Conservation (phyloP, 2,329 filamentous ascomycete species). For the Tricladium varicosporioides region DNA sequence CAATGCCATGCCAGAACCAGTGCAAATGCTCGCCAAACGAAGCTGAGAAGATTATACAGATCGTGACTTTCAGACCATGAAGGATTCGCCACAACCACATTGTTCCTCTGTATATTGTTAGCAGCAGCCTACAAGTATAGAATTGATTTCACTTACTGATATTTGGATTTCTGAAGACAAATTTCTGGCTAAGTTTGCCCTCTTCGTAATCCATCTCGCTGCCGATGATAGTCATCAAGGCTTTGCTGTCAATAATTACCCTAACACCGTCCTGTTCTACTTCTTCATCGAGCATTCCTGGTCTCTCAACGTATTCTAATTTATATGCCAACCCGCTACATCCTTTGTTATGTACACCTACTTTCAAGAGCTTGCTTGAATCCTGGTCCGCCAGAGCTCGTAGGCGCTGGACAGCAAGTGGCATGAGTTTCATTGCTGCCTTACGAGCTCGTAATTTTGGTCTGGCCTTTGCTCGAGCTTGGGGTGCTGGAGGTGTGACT, state of each 20-base stretch:
- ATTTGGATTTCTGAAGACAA: constrained; percentile 95
- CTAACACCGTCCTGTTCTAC: constrained; percentile 96
- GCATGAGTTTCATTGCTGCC: constrained; percentile 84
- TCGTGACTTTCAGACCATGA: constrained; percentile 63
- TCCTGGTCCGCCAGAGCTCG: constrained; percentile 74
- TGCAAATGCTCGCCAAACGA: constrained; percentile 22
- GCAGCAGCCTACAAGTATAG: constrained; percentile 10
- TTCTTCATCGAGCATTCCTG: constrained; percentile 82
- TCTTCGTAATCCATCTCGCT: constrained; percentile 99
- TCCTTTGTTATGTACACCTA: constrained; percentile 90
- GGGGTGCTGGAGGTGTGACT: constrained; percentile 36
- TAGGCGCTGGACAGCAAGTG: constrained; percentile 76
- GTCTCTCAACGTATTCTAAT: constrained; percentile 91
- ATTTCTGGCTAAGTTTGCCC: constrained; percentile 87
- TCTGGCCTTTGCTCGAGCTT: constrained; percentile 48
- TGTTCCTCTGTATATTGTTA: constrained; percentile 70
- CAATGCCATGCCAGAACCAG: constrained; percentile 32
- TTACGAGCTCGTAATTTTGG: constrained; percentile 78
- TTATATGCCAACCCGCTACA: constrained; percentile 94
- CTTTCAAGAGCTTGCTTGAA: constrained; percentile 80
- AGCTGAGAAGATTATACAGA: constrained; percentile 3
- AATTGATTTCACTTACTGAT: constrained; percentile 70
- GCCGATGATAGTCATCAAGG: constrained; percentile 95
- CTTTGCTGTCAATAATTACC: constrained; percentile 95
- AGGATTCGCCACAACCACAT: constrained; percentile 95